Base-by-base conservation (phyloP, 345 rosid species). In the Dipteronia sinensis region DNA sequence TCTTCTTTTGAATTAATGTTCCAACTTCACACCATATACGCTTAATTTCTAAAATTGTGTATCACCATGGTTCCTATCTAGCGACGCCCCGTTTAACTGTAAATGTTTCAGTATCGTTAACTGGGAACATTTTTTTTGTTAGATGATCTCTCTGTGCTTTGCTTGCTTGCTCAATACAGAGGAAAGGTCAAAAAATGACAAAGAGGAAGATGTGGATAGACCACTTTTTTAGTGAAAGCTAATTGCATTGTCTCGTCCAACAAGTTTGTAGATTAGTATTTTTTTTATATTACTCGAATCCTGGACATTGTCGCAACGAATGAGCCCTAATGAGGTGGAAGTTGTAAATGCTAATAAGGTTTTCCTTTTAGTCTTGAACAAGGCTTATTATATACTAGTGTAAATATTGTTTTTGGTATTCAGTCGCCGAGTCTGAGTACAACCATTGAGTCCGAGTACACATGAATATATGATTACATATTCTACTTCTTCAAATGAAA, bases 51-150 rank as follows among this genome's bases (percentile, higher is more conserved):
- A 56, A 5, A 49, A 13, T 66, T 8, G n/a, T 64, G 17, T 74
- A 62, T 74, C 87, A 89, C 88, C 92, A 6, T 82, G 83, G 86
- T 87, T 89, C 82, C 76, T 87, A 3, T 87, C 90, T 16, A 69
- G 73, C 4, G 46, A 67, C 77, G 86, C 92, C 23, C 92, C 90
- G 66, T 89, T 89, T 76, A 71, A 87, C 82, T 87, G 87, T 77
- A 87, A 81, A 76, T 88, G 92, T 38, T 88, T 88, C 64, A 88
- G 91, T 79, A 82, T 88, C 23, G 19, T 86, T 27, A 27, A 22
- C 38, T 4, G 4, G 27, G 27, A 27, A 27, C 27, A 27, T 27
- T 12, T 38, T 40, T 42, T 42, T 67, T 65, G 70, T 55, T 75
- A 87, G 89, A 64, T 79, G 23, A 71, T 87, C 53, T 73, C 89